These are phyloP conservation scores for Candida yuanshanica DNA, from an alignment of 805 yeast species.

Conservation along the genomic window DNA sequence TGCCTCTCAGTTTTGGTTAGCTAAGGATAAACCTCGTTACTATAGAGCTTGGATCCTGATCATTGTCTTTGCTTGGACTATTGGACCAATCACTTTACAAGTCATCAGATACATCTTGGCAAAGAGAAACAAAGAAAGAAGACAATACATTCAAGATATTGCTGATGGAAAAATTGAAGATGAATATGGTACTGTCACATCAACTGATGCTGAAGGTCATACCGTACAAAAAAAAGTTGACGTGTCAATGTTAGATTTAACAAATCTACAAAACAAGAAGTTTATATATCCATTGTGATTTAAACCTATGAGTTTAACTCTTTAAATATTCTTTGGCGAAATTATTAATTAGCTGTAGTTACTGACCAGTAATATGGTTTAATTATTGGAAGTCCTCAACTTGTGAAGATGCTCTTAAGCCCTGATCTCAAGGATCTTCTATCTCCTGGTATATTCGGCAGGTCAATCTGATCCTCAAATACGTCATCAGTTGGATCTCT, in stretches of 20 bases:
- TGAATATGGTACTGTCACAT: conserved; percentile 20
- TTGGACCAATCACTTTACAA: conserved; percentile 31
- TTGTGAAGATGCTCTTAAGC: background rate
- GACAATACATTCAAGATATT: conserved; percentile 13
- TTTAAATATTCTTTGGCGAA: too few species aligned
- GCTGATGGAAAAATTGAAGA: conserved; percentile 23
- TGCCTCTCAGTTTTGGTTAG: conserved; percentile 44
- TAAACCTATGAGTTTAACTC: too few species aligned
- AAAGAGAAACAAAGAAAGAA: conserved; percentile 24
- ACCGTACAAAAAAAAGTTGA: conserved; percentile 26
- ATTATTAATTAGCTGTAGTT: background rate
- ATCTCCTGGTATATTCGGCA: background rate
- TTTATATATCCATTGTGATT: conserved; percentile 41
- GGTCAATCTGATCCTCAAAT: background rate
- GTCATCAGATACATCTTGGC: conserved; percentile 33
- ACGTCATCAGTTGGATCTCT: background rate
- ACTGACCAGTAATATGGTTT: background rate
- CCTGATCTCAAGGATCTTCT: background rate
- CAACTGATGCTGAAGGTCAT: conserved; percentile 24
- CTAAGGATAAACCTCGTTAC: conserved; percentile 36
- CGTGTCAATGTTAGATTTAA: conserved; percentile 42
- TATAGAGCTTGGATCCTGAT: conserved; percentile 43
- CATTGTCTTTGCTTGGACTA: conserved; percentile 37
- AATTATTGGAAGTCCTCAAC: background rate
- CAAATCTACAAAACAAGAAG: conserved; percentile 45